Evolutionary conservation across 306 rosid genomes (phyloP).

Genomic region (Prinsepia uniflora): DNA sequence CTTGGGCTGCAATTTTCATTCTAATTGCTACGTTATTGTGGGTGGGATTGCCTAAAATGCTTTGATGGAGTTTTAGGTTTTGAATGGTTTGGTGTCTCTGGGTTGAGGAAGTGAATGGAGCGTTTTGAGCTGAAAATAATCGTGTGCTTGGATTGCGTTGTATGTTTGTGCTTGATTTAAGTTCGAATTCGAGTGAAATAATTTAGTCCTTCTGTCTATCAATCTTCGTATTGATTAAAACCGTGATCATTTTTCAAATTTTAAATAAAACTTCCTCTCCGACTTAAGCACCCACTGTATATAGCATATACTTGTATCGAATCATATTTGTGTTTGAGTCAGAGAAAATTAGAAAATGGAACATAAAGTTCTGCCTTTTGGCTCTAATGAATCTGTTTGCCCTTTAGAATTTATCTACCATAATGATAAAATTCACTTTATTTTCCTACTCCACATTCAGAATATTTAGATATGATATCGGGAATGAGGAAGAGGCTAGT

Average conservation of each 20-base stretch:
- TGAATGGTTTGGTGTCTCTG: background rate
- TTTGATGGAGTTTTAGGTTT: slow-evolving; percentile 2
- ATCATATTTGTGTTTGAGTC: background rate
- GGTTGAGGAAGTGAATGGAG: background rate
- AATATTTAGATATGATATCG: background rate
- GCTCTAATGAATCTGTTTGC: background rate
- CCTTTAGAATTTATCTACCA: background rate
- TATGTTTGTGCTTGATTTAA: slow-evolving; percentile 2
- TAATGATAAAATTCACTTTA: no score
- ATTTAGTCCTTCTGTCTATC: no score
- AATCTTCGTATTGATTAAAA: background rate
- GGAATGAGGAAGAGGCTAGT: background rate
- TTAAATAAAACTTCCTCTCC: background rate
- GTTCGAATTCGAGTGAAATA: no score
- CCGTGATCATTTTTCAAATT: background rate
- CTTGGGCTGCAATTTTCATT: background rate
- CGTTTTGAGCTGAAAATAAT: background rate
- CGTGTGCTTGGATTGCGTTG: background rate
- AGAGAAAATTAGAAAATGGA: background rate
- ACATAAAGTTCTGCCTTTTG: background rate
- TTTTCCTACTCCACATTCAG: no score
- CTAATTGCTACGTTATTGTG: background rate
- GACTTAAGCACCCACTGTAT: background rate
- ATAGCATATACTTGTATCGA: background rate
- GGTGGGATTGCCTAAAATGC: background rate